Evolutionary conservation across 148 eudicot genomes (phyloP), one percentile per base, ranked within the genome.

Genomic region (Rhododendron henanense): DNA sequence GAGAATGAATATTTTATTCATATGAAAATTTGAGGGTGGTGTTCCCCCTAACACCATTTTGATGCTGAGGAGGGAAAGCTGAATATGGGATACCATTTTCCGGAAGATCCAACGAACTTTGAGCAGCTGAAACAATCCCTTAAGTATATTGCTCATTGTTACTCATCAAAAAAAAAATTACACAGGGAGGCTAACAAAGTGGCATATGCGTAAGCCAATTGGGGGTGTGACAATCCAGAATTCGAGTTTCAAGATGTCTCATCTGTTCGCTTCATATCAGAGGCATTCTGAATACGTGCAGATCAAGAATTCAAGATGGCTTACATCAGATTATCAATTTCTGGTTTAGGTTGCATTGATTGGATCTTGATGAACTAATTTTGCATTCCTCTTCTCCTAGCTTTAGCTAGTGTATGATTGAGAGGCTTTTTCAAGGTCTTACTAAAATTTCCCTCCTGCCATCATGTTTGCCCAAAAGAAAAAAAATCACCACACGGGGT

Each of bases 61-160:
- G 96, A 94, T 88, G 86, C 95, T 84, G 95, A 94, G 82, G 95
- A 95, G 90, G 96, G 98, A 75, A 90, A 95, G 95, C 86, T 94
- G 90, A 90, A 90, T 79, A 92, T 93, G 82, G 95, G 91, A 76
- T 92, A 94, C 88, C 91, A 95, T 91, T 95, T 89, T 79, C 98
- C 94, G 31, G 86, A 86, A 57, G 91, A 95, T 91, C 97, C 98
- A 23, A 95, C 92, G 87, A 94, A 93, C 76, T 95, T 91, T 81
- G 90, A 90, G 94, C 82, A 87, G 87, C 88, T 91, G 88, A 90
- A 75, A 79, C 50, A 21, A 39, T 85, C 33, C 9, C 45, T 41
- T 59, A 16, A 39, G 82, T 28, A 5, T 76, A 31, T 19, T 25
- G 14, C 39, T 57, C 44, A 37, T 44, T 78, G 48, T 31, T 28